These are phyloP conservation scores for Colletotrichum limetticola DNA, from an alignment of 2,329 filamentous ascomycete species.

Conservation along the genomic window DNA sequence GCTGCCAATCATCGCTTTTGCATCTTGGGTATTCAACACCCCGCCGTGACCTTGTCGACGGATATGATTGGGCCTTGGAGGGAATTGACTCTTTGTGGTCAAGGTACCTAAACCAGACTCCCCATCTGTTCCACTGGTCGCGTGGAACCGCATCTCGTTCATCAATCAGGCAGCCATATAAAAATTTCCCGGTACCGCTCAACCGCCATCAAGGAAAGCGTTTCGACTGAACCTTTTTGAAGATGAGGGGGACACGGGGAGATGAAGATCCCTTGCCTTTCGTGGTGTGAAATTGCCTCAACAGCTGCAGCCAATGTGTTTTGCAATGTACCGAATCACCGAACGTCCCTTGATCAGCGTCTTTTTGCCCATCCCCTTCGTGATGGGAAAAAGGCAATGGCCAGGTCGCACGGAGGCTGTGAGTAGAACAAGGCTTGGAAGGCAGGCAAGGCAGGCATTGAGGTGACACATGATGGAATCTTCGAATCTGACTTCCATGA, in stretches of 20 bases:
- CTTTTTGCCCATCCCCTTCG: not conserved
- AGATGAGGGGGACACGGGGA: not conserved
- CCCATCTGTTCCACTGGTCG: not conserved
- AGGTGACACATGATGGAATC: not conserved
- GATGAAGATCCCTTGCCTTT: not conserved
- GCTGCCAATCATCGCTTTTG: slow-evolving; percentile 8
- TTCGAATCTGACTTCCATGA: slow-evolving; percentile 24
- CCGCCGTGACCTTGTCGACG: not conserved
- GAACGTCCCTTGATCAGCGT: not conserved
- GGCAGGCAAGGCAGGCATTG: not conserved
- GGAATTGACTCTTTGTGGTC: not conserved
- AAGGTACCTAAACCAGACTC: not conserved
- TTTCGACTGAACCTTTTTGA: no score
- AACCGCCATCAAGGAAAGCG: not conserved
- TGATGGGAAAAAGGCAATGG: not conserved
- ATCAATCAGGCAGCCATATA: slow-evolving; percentile 29
- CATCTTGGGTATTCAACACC: not conserved
- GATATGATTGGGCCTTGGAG: slow-evolving; percentile 1
- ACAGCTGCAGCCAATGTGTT: not conserved
- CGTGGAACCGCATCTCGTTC: slow-evolving; percentile 14
- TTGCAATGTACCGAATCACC: not conserved
- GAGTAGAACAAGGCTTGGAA: no score
- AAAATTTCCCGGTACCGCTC: slow-evolving; percentile 3
- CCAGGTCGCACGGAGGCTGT: not conserved
- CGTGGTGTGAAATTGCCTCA: not conserved